Evolutionary conservation across 2,329 filamentous ascomycete genomes (phyloP).

Genomic region (Sporothrix euskadiensis): DNA sequence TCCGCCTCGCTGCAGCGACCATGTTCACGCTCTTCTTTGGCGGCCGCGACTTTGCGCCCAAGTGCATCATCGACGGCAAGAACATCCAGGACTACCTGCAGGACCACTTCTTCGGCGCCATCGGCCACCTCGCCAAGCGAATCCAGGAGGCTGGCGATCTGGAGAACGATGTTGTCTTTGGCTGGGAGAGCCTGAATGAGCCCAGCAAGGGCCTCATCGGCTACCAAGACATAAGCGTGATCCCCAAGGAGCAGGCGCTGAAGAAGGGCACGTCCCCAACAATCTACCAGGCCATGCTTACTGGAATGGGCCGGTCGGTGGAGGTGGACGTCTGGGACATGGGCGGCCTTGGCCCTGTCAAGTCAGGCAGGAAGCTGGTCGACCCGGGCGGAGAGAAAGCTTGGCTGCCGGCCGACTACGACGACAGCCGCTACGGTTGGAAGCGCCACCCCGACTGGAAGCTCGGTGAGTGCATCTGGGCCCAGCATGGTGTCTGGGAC

Average conservation of each 20-base stretch:
- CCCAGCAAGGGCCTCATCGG: constrained; percentile 87
- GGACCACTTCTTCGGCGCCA: constrained; percentile 78
- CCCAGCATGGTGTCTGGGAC: constrained; percentile 96
- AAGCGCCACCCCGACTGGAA: constrained; percentile 86
- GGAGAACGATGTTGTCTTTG: constrained; percentile 82
- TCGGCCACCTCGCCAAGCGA: constrained; percentile 74
- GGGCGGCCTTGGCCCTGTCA: constrained; percentile 87
- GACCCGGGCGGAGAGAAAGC: constrained; percentile 83
- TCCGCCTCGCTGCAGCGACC: constrained; percentile 78
- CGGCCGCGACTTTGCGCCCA: constrained; percentile 88
- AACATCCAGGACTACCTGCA: constrained; percentile 98
- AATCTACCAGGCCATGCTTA: constrained; percentile 89
- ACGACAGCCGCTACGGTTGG: constrained; percentile 88
- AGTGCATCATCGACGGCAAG: constrained; percentile 85
- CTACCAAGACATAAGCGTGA: constrained; percentile 74
- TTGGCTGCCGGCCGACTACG: constrained; percentile 80
- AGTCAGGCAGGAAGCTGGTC: constrained; percentile 77
- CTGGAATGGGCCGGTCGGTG: constrained; percentile 84
- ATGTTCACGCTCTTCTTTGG: constrained; percentile 95
- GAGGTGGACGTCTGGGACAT: constrained; percentile 94
- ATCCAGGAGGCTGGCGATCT: constrained; percentile 90
- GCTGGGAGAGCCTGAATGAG: constrained; percentile 96
- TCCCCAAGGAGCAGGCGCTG: constrained; percentile 84
- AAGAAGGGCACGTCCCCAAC: constrained; percentile 93
- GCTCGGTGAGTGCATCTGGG: constrained; percentile 93